Conservation (phyloP, 768 basidiomycete species). For the Boletus patriciae region DNA sequence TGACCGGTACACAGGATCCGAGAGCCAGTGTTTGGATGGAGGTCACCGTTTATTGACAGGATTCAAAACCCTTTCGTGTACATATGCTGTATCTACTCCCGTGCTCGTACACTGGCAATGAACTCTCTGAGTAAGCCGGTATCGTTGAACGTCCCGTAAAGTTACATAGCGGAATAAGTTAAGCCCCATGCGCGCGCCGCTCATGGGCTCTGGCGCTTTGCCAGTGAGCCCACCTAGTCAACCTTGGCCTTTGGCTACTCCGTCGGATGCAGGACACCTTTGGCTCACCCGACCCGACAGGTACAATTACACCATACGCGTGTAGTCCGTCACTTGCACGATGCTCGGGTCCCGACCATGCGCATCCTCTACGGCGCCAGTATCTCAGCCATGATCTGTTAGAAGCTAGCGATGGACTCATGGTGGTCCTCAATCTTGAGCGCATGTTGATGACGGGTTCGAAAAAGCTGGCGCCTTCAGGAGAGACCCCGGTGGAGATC, state of each 20-base stretch:
- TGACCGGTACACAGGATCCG: too few relatives aligned
- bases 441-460: slow-evolving; percentile 39
- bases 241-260: slow-evolving; percentile 65
- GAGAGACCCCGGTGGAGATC: slow-evolving; percentile 49
- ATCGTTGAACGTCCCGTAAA: too few relatives aligned
- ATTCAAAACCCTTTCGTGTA: too few relatives aligned
- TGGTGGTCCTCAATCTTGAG: slow-evolving; percentile 37
- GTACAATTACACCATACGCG: not conserved
- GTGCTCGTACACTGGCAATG: too few relatives aligned
- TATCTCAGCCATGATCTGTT: slow-evolving; percentile 56
- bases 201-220: too few relatives aligned
- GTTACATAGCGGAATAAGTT: too few relatives aligned
- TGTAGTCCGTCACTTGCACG: slow-evolving; percentile 42
- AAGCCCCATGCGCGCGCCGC: too few relatives aligned
- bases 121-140: too few relatives aligned
- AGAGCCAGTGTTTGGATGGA: too few relatives aligned
- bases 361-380: slow-evolving; percentile 54
- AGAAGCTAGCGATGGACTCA: slow-evolving; percentile 38
- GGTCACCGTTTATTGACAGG: too few relatives aligned
- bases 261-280: slow-evolving; percentile 52
- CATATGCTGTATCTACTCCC: too few relatives aligned
- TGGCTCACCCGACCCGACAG: slow-evolving; percentile 54
- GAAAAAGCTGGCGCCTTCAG: slow-evolving; percentile 45
- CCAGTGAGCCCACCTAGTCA: slow-evolving; percentile 45
- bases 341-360: slow-evolving; percentile 70